Evolutionary conservation across 257 asterid species (phyloP), one percentile per base, ranked within the genome.

Genomic region (Eustoma russellianum): DNA sequence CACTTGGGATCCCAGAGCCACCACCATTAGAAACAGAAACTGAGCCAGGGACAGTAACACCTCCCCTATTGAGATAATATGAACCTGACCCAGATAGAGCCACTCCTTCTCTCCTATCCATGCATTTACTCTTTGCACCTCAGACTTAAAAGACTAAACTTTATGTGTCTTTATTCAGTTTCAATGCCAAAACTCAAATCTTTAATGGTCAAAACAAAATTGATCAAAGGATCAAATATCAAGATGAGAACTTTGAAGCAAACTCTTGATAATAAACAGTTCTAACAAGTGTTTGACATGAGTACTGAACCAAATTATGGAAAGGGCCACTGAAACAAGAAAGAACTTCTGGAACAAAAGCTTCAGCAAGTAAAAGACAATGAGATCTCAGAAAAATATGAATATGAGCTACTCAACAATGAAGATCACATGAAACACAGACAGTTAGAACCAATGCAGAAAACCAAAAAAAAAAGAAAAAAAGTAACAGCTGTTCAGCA

Each of bases 281-380:
- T 30, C 65, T 18, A 16, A 46, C 45, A 69, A 64, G 78, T 83
- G 83, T 81, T 85, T 77, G 77, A 67, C 80, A 65, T 69, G 87
- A 79, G 76, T 71, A 73, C 79, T 74, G 64, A 72, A 49, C 34
- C 47, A 71, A 72, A 56, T 38, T 2, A 38, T 38, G 43, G 12
- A 38, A 61, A 49, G 47, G 62, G 13, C 9, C 7, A 38, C 43
- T 11, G 3, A 38, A 38, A 38, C 43, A 4, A 2, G 0, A 24
- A 24, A 24, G 30, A 38, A 38, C 43, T 38, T 38, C 43, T 7
- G 3, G 43, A 7, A 38, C 43, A 4, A 38, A 38, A 38, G 7
- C 43, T 38, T 38, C 43, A 7, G 9, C 43, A 38, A 7, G 43
- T 0, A 38, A 38, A 2, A 38, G 43, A 38, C 10, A 38, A 7